These are phyloP conservation scores for Penicillium ochrochloron DNA, from an alignment of 495 filamentous ascomycete genomes.

Conservation along the genomic window DNA sequence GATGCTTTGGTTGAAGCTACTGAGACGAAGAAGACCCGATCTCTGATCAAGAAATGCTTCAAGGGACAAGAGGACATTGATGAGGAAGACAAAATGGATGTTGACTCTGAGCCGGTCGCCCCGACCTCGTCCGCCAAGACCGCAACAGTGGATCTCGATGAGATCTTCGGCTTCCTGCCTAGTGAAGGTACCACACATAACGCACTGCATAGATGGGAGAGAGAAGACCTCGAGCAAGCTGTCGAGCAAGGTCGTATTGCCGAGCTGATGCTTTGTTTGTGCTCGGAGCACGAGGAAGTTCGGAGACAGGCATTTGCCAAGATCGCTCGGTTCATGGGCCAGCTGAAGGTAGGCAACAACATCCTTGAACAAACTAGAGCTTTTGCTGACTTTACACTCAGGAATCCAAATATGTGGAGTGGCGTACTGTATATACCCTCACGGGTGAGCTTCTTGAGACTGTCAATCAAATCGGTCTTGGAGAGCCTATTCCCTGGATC, in stretches of 20 bases:
- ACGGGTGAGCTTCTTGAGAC: slow-evolving; percentile 80
- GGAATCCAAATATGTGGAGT: slow-evolving; percentile 74
- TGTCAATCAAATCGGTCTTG: slow-evolving; percentile 56
- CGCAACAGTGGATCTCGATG: slow-evolving; percentile 38
- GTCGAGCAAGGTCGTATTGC: slow-evolving; percentile 72
- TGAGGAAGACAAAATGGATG: slow-evolving; percentile 30
- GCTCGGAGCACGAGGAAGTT: slow-evolving; percentile 72
- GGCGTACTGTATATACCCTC: slow-evolving; percentile 73
- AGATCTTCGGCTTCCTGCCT: slow-evolving; percentile 48
- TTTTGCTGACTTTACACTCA: slow-evolving; percentile 16
- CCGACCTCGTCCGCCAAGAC: slow-evolving; percentile 16
- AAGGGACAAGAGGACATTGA: slow-evolving; percentile 38
- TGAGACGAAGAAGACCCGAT: slow-evolving; percentile 43
- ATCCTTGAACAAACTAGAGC: neutral
- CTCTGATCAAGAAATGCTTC: slow-evolving; percentile 47
- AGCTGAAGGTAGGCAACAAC: slow-evolving; percentile 56
- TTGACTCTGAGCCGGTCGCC: slow-evolving; percentile 18
- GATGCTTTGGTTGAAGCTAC: slow-evolving; percentile 43
- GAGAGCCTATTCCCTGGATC: slow-evolving; percentile 69
- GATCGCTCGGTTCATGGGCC: slow-evolving; percentile 65
- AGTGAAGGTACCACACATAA: slow-evolving; percentile 47
- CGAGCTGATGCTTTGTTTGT: slow-evolving; percentile 73
- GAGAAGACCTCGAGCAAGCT: slow-evolving; percentile 73
- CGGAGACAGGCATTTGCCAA: slow-evolving; percentile 74
- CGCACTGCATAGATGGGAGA: slow-evolving; percentile 64